phyloP scores from a whole-genome alignment of 768 basidiomycete genomes.

The Pholiota molesta region DNA sequence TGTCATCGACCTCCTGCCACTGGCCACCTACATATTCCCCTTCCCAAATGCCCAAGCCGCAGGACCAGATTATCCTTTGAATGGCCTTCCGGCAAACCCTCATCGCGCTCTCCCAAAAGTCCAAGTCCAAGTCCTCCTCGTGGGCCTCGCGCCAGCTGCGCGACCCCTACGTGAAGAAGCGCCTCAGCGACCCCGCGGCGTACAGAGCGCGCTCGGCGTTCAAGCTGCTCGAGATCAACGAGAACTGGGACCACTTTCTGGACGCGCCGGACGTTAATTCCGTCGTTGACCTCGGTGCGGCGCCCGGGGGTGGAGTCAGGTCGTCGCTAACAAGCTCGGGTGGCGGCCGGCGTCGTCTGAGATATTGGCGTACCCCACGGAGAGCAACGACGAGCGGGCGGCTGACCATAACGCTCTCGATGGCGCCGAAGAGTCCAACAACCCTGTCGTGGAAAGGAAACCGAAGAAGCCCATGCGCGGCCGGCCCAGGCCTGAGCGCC shows the following conservation, averaged over 20 bases:
- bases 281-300: conserved; percentile 88
- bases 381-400: background rate
- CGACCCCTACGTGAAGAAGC: conserved; percentile 72
- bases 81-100: conserved; percentile 23
- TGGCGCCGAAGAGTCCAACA: background rate
- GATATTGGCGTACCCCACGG: conserved; percentile 1
- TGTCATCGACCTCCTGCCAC: background rate
- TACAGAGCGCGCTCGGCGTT: conserved; percentile 91
- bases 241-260: conserved; percentile 56
- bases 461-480: conserved; percentile 13
- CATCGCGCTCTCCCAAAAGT: conserved; percentile 22
- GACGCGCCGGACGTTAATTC: conserved; percentile 51
- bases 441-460: background rate
- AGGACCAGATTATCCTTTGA: background rate
- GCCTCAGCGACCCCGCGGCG: conserved; percentile 38
- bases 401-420: background rate
- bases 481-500: conserved; percentile 23
- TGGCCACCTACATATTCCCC: no score
- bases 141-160: conserved; percentile 74
- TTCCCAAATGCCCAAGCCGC: conserved; percentile 6
- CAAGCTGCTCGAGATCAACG: conserved; percentile 84
- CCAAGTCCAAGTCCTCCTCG: conserved; percentile 46
- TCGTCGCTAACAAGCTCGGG: conserved; percentile 66
- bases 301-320: conserved; percentile 97
- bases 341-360: conserved; percentile 32